These are phyloP conservation scores for Cornus kousa DNA, from an alignment of 148 eudicot species.

Conservation along the genomic window DNA sequence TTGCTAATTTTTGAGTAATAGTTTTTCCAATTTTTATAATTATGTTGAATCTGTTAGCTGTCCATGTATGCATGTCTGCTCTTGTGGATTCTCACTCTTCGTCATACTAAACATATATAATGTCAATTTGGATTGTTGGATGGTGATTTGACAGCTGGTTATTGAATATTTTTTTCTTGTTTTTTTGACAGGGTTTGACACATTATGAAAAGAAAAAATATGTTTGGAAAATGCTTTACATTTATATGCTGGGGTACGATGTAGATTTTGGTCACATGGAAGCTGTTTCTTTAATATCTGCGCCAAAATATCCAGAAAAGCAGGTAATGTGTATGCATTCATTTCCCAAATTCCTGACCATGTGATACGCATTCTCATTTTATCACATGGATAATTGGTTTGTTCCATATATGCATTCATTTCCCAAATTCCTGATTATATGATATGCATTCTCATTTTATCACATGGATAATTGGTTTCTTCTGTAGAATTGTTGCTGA, in stretches of 20 bases:
- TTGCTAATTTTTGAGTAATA: not conserved
- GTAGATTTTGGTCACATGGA: slow-evolving; percentile 99
- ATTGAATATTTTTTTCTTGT: slow-evolving; percentile 10
- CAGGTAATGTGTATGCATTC: slow-evolving; percentile 47
- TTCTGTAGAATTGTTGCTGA: not conserved
- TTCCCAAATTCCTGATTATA: not conserved
- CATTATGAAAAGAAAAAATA: slow-evolving; percentile 94
- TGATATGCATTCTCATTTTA: slow-evolving; percentile 2
- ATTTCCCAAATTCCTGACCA: not conserved
- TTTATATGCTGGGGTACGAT: slow-evolving; percentile 95
- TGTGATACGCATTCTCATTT: not conserved
- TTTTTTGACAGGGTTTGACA: slow-evolving; percentile 65
- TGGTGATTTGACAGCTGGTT: slow-evolving; percentile 14
- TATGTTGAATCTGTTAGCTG: not conserved
- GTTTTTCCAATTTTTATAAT: not conserved
- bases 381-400: not conserved
- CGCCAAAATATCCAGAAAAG: slow-evolving; percentile 99
- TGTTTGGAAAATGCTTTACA: slow-evolving; percentile 99
- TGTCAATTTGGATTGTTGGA: not conserved
- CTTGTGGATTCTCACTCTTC: not conserved
- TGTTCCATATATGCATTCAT: not conserved
- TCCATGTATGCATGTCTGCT: not conserved
- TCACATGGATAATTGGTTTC: not conserved
- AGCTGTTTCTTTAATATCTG: slow-evolving; percentile 94
- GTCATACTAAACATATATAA: not conserved